A percentile compares a stretch with the other conserved stretches of the same genome.
phyloP scores from a whole-genome alignment of 805 yeast species.

The Peterozyma toletana region DNA sequence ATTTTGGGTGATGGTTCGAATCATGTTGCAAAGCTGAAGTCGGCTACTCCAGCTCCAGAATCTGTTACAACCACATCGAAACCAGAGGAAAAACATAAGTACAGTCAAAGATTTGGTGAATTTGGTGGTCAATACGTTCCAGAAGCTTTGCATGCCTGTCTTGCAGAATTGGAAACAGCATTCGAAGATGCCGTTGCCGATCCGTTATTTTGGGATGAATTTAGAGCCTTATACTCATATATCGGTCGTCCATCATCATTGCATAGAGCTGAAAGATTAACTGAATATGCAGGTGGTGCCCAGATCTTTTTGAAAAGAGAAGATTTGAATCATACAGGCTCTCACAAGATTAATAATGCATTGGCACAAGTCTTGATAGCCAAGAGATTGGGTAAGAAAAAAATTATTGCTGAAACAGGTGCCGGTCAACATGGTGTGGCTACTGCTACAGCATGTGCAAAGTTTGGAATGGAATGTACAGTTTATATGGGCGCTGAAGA shows the following conservation, averaged over 20 bases:
- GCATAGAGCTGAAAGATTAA: slow-evolving; percentile 84
- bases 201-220: slow-evolving; percentile 90
- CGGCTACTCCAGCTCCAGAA: slow-evolving; percentile 2
- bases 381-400: slow-evolving; percentile 67
- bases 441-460: slow-evolving; percentile 88
- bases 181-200: slow-evolving; percentile 87
- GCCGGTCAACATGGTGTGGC: slow-evolving; percentile 95
- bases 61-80: slow-evolving; percentile 10
- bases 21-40: slow-evolving; percentile 2
- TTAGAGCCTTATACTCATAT: slow-evolving; percentile 74
- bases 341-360: slow-evolving; percentile 82
- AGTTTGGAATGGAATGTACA: slow-evolving; percentile 87
- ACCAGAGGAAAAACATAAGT: slow-evolving; percentile 38
- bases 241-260: slow-evolving; percentile 95
- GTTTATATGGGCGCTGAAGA: slow-evolving; percentile 99
- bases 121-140: slow-evolving; percentile 99
- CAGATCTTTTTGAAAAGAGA: slow-evolving; percentile 98
- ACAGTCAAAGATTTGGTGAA: slow-evolving; percentile 78
- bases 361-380: slow-evolving; percentile 78
- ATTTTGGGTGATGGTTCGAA: slow-evolving; percentile 47
- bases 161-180: slow-evolving; percentile 80
- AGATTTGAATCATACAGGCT: slow-evolving; percentile 86
- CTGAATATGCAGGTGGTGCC: slow-evolving; percentile 90
- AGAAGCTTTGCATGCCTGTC: slow-evolving; percentile 87
- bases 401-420: slow-evolving; percentile 84